Base-by-base conservation (phyloP, 768 basidiomycete species). In the Pisolithus marmoratus region DNA sequence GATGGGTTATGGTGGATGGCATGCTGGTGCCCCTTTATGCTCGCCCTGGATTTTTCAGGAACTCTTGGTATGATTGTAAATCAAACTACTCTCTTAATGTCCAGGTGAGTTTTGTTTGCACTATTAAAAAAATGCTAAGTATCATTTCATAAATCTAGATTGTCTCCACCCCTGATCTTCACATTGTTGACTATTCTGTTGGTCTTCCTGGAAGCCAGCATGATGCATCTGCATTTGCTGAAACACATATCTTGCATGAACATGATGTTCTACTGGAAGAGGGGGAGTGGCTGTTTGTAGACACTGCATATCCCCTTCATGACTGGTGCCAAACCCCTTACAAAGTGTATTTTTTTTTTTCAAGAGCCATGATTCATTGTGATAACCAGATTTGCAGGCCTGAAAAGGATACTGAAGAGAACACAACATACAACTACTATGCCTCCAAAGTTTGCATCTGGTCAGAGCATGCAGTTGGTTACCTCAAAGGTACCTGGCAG, bases 1-100 rank as follows among this genome's bases (percentile, higher is more conserved):
- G 72, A 1, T 76, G 68, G 67, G 65, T 58, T 34, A 50, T 74
- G 48, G 70, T 74, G 41, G 73, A 75, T 59, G 73, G 74, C 2
- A 76, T 71, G 9, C 51, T 74, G 5, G 56, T 76, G 0, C 66
- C 70, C 4, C 58, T 75, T 6, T 50, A 46, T 22, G 50, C 57
- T 9, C 61, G 61, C 37, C 72, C 72, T 2, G 66, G 58, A 0
- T 58, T 58, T 29, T 64, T 66, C 58, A 69, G 72, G 1, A 64
- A 72, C 41, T 64, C 63, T 14, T 74, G 65, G 38, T 75, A 67
- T 56, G 64, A 42, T 24, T 14, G 9, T 1, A 42, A 42, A 9
- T 42, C 41, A 20, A 42, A 42, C n/a, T 42, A 42, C 38, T 49
- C 41, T 5, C 24, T 53, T 1, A 53, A 53, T 53, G 40, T 53